These are phyloP conservation scores for Colletotrichum sansevieriae DNA, from an alignment of 2,329 filamentous ascomycete genomes.

Conservation along the genomic window DNA sequence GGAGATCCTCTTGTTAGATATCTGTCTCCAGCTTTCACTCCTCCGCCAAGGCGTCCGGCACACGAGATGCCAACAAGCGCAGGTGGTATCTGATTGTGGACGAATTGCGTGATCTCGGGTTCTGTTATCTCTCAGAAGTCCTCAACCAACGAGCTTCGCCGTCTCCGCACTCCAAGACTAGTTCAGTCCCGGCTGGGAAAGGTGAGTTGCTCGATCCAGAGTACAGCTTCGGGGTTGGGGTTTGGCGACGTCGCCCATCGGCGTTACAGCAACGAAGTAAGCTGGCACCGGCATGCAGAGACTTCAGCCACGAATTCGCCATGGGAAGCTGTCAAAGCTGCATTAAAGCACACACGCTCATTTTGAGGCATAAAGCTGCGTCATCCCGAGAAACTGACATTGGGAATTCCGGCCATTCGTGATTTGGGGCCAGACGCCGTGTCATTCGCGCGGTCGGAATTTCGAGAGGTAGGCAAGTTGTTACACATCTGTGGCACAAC, in stretches of 20 bases:
- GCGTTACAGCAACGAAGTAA: conserved; percentile 12
- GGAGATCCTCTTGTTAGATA: conserved; percentile 14
- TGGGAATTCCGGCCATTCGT: neutral
- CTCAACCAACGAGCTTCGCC: conserved; percentile 24
- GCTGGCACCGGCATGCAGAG: conserved; percentile 18
- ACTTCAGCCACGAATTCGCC: neutral
- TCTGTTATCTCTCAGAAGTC: conserved; percentile 1
- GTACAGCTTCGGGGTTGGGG: conserved; percentile 21
- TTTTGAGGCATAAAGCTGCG: neutral
- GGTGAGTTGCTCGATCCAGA: neutral
- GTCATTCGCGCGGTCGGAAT: neutral
- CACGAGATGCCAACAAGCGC: neutral
- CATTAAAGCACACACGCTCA: neutral
- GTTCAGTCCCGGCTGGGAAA: conserved; percentile 23
- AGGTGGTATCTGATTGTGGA: conserved; percentile 33
- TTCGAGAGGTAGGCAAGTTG: neutral
- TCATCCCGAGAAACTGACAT: neutral
- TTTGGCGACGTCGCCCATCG: conserved; percentile 15
- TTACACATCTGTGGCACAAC: neutral
- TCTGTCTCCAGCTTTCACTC: conserved; percentile 3
- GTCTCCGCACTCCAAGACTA: conserved; percentile 22
- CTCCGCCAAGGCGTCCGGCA: neutral
- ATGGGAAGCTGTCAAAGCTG: neutral
- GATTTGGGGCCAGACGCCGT: neutral
- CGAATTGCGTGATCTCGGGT: conserved; percentile 37